phyloP scores from a whole-genome alignment of 805 yeast genomes.

The Kodamaea leandrae region DNA sequence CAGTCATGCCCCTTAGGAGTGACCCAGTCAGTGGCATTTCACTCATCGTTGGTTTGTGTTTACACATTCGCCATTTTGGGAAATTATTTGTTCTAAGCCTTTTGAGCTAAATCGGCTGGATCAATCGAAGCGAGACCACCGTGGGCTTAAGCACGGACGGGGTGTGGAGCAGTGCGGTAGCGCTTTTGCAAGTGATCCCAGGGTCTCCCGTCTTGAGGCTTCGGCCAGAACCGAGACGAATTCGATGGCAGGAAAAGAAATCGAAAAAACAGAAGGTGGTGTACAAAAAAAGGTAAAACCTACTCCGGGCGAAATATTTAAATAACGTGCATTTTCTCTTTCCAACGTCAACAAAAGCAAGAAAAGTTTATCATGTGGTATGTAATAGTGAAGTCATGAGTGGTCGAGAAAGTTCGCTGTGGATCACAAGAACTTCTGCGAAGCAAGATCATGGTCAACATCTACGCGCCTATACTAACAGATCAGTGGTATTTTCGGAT shows the following conservation, averaged over 20 bases:
- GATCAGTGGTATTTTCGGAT: slow-evolving; percentile 92
- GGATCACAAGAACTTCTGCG: not conserved
- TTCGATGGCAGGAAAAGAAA: not conserved
- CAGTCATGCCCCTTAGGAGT: not conserved
- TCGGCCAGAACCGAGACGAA: too few species aligned
- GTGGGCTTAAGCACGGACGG: too few species aligned
- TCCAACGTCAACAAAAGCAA: not conserved
- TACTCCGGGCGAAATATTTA: slow-evolving; percentile 3
- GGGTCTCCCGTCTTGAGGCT: too few species aligned
- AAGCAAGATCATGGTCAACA: too few species aligned
- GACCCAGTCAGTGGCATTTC: not conserved
- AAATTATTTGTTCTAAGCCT: not conserved
- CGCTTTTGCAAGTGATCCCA: too few species aligned
- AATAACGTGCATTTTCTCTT: slow-evolving; percentile 5
- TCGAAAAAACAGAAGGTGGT: not conserved
- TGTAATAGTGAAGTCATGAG: too few species aligned
- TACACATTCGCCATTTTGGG: not conserved
- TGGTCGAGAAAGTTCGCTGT: too few species aligned
- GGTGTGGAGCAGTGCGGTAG: too few species aligned
- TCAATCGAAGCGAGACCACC: not conserved
- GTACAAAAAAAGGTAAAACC: not conserved
- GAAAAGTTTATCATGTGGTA: slow-evolving; percentile 7
- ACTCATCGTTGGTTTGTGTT: slow-evolving; percentile 1
- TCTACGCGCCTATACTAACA: slow-evolving; percentile 2
- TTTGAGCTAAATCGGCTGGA: not conserved